Conservation (phyloP, 352 stramenopile species). For the Globisporangium orthogonon region DNA sequence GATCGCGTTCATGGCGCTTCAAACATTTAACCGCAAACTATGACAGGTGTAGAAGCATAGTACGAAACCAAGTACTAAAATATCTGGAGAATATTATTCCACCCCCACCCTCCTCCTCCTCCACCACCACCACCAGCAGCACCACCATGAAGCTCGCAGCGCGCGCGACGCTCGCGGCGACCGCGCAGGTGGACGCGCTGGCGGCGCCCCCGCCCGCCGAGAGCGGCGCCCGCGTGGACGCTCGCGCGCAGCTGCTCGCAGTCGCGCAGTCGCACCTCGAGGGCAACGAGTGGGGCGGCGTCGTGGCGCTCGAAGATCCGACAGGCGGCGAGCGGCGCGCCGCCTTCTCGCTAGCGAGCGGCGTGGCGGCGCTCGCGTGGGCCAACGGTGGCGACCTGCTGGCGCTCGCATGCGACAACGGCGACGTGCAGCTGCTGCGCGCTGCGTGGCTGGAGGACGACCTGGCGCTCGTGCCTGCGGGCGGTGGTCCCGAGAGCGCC, state of each 20-base stretch:
- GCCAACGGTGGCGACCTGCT: constrained; percentile 33
- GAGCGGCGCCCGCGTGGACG: constrained; percentile 5
- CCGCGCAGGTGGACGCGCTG: constrained; percentile 40
- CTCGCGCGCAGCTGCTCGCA: constrained; percentile 30
- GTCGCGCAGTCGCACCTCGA: constrained; percentile 68
- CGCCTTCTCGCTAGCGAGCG: constrained; percentile 33
- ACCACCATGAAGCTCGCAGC: neutral
- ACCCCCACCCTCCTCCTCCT: neutral
- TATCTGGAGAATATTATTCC: no score
- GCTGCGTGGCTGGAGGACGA: constrained; percentile 28
- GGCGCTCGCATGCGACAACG: constrained; percentile 62
- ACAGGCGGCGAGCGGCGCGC: constrained; percentile 33
- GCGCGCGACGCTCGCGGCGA: constrained; percentile 19
- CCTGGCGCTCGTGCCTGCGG: constrained; percentile 29
- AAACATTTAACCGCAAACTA: no score
- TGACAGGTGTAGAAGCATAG: no score
- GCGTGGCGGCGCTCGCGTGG: constrained; percentile 52
- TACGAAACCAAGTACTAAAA: no score
- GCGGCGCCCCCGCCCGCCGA: constrained; percentile 12
- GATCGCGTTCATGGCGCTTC: no score
- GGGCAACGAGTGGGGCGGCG: constrained; percentile 68
- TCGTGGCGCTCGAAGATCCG: constrained; percentile 46
- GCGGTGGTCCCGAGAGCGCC: constrained; percentile 8
- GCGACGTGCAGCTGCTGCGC: constrained; percentile 49
- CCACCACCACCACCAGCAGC: neutral